These are phyloP conservation scores for Biancaea sappan DNA, from an alignment of 306 rosid genomes.

Conservation along the genomic window DNA sequence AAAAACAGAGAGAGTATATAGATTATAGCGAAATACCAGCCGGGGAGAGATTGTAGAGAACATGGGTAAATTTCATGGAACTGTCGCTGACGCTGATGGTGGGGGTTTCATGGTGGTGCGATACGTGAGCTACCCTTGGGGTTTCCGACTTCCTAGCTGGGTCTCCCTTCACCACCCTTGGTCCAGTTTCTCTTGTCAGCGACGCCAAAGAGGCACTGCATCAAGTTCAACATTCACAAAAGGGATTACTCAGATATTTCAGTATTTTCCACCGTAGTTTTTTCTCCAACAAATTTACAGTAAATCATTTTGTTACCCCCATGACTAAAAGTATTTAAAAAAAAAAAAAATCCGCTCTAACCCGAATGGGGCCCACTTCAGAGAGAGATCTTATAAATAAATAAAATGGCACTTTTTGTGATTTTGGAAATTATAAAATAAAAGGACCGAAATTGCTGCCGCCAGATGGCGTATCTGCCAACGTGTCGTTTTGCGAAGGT, in stretches of 20 bases:
- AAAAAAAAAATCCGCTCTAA: no score
- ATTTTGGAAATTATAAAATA: no score
- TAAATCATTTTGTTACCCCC: no score
- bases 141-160: conserved; percentile 53
- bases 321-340: no score
- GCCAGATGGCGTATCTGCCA: background rate
- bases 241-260: background rate
- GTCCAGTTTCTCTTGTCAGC: conserved; percentile 88
- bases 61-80: conserved; percentile 81
- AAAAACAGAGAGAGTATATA: background rate
- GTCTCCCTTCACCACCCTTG: conserved; percentile 85
- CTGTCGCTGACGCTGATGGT: conserved; percentile 79
- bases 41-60: conserved; percentile 91
- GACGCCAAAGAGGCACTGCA: conserved; percentile 95
- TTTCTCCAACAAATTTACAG: background rate
- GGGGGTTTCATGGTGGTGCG: conserved; percentile 50
- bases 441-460: background rate
- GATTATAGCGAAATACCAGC: conserved; percentile 54
- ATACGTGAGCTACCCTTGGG: conserved; percentile 37
- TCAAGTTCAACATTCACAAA: conserved; percentile 9
- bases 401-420: background rate
- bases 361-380: background rate
- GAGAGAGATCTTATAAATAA: background rate
- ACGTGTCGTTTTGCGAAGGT: background rate
- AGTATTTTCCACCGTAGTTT: background rate